Conservation (phyloP, 345 rosid species). For the Dovyalis caffra region DNA sequence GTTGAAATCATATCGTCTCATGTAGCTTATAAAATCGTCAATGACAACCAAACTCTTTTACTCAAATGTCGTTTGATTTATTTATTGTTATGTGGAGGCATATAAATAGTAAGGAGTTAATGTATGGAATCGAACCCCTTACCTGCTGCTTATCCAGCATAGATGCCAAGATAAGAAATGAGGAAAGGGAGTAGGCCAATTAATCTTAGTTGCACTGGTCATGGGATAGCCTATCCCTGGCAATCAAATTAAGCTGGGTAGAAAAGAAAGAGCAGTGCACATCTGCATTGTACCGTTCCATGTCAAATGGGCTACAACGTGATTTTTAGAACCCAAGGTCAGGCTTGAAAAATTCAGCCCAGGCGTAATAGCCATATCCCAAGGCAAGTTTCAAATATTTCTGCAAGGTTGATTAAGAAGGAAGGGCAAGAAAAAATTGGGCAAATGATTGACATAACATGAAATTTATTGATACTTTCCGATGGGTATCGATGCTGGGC, state of each 20-base stretch:
- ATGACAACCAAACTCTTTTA: background rate
- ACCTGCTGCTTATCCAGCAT: background rate
- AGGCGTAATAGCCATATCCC: background rate
- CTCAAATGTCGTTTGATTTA: background rate
- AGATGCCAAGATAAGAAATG: background rate
- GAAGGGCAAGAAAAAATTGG: background rate
- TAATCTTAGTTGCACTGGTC: background rate
- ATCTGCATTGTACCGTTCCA: background rate
- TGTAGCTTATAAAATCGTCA: background rate
- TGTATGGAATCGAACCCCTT: background rate
- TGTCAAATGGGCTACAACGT: background rate
- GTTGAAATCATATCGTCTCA: background rate
- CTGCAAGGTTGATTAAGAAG: background rate
- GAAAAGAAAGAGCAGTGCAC: background rate
- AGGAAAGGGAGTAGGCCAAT: background rate
- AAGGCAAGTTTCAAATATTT: background rate
- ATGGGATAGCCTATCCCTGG: background rate
- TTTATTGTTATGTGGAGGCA: background rate
- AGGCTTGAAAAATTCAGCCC: too few species aligned
- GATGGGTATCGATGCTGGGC: background rate
- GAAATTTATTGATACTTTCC: too few species aligned
- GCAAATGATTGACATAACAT: background rate
- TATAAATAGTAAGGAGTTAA: background rate
- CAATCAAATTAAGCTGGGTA: background rate
- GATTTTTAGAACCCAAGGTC: too few species aligned